Base-by-base conservation (phyloP, 2,329 filamentous ascomycete genomes). In the Trichothecium sympodiale region DNA sequence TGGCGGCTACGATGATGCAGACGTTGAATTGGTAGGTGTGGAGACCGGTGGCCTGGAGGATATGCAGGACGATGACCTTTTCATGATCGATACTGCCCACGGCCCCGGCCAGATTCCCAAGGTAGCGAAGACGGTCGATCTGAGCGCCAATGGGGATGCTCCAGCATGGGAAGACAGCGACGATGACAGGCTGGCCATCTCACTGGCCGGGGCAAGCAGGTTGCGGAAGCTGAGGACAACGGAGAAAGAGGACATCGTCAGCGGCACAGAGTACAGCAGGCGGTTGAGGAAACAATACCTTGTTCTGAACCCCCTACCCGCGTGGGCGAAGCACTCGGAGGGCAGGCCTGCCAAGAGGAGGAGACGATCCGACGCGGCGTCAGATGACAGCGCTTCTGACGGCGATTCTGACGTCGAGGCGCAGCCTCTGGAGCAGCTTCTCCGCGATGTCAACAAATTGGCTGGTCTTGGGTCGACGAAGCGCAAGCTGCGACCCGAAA, bases 91-190 rank as follows among this genome's bases (percentile, higher is more conserved):
- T 55, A 72, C 80, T 1, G 77, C 74, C 29, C 63, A 69, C 17
- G 57, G 60, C 16, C 50, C 28, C 7, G 20, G 60, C 18, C 48
- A 56, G 9, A 36, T 47, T 8, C 37, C 51, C 5, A 53, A 58
- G 26, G 35, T 51, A 14, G 25, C 43, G 29, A 45, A 48, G 15
- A 41, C 48, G 17, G 41, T 42, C 18, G 47, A 39, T 5, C 44
- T 47, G 15, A 33, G 38, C 7, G 17, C 37, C 10, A 38, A 44
- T 12, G 49, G 43, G 32, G 63, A 70, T 29, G 64, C 65, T 15
- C 69, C 80, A 3, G 83, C 77, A 2, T 98, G 91, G 91, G 78
- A 88, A 46, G 91, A 98, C 55, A 96, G 88, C 57, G 91, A 98
- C 49, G 91, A 98, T 52, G 91, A 96, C 52, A 74, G 84, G 36